Evolutionary conservation across 306 rosid genomes (phyloP), one percentile per base, ranked within the genome.

Genomic region (Cotoneaster glaucophyllus): DNA sequence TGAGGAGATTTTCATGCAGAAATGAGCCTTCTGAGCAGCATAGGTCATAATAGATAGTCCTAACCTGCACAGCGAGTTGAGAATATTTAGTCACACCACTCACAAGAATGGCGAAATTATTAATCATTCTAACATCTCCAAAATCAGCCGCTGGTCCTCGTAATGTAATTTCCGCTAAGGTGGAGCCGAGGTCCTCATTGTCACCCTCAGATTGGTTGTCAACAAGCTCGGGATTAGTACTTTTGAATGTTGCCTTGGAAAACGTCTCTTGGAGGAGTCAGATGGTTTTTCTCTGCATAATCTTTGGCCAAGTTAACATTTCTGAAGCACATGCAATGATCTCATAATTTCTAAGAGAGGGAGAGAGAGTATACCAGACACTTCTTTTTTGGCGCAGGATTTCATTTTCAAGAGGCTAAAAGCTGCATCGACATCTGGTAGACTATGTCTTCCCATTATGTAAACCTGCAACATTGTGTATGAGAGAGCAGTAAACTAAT

Each of bases 1-100:
- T 77, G 4, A 88, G 79, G 32, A 82, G 78, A 48, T 80, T 78
- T 21, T 73, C 85, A 67, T 86, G 90, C 31, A 88, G 90, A 70
- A 75, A 84, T 29, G 80, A 65, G n/a, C 67, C 57, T 69, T 84
- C 87, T 48, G 85, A 82, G 69, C 65, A 74, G 57, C 88, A 84
- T 15, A 88, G 82, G 12, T 86, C 74, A 7, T 77, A 80, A 74
- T 88, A 86, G 76, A 78, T 85, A 34, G 34, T 54, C 69, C 68
- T 57, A 3, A 68, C 7, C 73, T 77, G 50, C 24, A 70, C 31
- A 6, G 85, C 22, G 48, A 88, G 57, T 73, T 72, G 80, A 3
- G 86, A 74, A 76, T 82, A 82, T 28, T 82, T 75, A 18, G 78
- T 76, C 74, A 76, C 56, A 56, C 86, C 78, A 82, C 86, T 69